Evolutionary conservation across 73 alveolate species (phyloP).

Genomic region (Tetrahymena borealis): DNA sequence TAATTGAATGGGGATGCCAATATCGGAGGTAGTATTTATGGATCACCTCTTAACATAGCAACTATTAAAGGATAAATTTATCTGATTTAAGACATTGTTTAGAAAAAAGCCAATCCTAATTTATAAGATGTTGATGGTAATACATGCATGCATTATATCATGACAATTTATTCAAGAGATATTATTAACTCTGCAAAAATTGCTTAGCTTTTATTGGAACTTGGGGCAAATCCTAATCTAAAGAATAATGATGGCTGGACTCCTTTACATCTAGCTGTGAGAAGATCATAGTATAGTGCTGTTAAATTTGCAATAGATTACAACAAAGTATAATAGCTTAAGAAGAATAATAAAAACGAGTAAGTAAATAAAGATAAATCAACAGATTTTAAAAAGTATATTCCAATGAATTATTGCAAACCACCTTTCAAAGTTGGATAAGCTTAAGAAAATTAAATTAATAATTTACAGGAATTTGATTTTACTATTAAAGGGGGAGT

Average conservation of each 20-base stretch:
- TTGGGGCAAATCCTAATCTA: slow-evolving; percentile 42
- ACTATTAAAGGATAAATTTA: slow-evolving; percentile 45
- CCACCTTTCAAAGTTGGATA: background rate
- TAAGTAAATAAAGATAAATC: background rate
- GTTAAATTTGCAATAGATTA: slow-evolving; percentile 47
- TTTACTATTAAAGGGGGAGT: slow-evolving; percentile 48
- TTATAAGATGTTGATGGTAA: slow-evolving; percentile 52
- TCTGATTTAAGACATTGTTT: slow-evolving; percentile 36
- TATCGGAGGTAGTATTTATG: slow-evolving; percentile 52
- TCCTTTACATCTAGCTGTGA: slow-evolving; percentile 62
- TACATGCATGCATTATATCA: slow-evolving; percentile 55
- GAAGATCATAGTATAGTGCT: slow-evolving; percentile 49
- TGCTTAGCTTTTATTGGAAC: background rate
- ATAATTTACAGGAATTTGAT: slow-evolving; percentile 21
- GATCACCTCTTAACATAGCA: slow-evolving; percentile 54
- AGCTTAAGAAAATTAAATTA: background rate
- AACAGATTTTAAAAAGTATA: too few relatives aligned
- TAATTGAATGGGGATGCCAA: slow-evolving; percentile 47
- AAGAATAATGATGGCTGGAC: slow-evolving; percentile 53
- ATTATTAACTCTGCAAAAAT: background rate
- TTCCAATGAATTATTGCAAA: background rate
- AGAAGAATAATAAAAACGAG: background rate
- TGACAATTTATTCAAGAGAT: slow-evolving; percentile 53
- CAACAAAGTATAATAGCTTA: background rate
- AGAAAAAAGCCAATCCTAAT: slow-evolving; percentile 50